A percentile compares a stretch with the other conserved stretches of the same genome.
Conservation (phyloP, 768 basidiomycete genomes). For the Myochromella boudieri region DNA sequence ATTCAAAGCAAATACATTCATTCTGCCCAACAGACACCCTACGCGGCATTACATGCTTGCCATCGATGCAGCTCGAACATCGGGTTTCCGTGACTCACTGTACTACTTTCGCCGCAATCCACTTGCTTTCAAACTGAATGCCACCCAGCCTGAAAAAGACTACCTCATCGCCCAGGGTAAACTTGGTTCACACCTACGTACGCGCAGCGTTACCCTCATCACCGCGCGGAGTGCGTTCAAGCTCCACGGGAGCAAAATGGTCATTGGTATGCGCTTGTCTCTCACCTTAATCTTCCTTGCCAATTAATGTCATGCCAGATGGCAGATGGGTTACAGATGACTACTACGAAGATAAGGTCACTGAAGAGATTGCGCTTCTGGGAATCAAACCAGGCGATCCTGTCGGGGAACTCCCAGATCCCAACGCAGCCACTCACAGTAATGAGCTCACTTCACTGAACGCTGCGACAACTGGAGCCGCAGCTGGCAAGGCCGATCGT, state of each 20-base stretch:
- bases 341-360: slow-evolving; percentile 88
- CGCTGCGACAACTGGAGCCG: slow-evolving; percentile 32
- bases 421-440: slow-evolving; percentile 54
- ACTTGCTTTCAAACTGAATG: slow-evolving; percentile 87
- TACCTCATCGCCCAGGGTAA: slow-evolving; percentile 86
- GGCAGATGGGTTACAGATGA: slow-evolving; percentile 94
- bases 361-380: slow-evolving; percentile 73
- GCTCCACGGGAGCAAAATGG: slow-evolving; percentile 88
- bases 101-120: slow-evolving; percentile 95
- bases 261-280: slow-evolving; percentile 59
- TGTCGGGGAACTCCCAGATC: slow-evolving; percentile 82
- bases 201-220: slow-evolving; percentile 91
- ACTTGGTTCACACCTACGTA: slow-evolving; percentile 84
- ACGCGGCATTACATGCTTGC: slow-evolving; percentile 91
- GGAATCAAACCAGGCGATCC: slow-evolving; percentile 81
- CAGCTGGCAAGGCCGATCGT: slow-evolving; percentile 41
- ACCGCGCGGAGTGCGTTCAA: slow-evolving; percentile 93
- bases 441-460: slow-evolving; percentile 40
- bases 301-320: slow-evolving; percentile 62
- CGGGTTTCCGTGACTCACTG: slow-evolving; percentile 95
- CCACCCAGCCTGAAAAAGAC: slow-evolving; percentile 89
- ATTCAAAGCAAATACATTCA: slow-evolving; percentile 89
- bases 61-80: slow-evolving; percentile 95
- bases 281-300: background rate
- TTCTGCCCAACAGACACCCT: slow-evolving; percentile 82